These are phyloP conservation scores for Calophaca sinica DNA, from an alignment of 306 rosid species.

Conservation along the genomic window DNA sequence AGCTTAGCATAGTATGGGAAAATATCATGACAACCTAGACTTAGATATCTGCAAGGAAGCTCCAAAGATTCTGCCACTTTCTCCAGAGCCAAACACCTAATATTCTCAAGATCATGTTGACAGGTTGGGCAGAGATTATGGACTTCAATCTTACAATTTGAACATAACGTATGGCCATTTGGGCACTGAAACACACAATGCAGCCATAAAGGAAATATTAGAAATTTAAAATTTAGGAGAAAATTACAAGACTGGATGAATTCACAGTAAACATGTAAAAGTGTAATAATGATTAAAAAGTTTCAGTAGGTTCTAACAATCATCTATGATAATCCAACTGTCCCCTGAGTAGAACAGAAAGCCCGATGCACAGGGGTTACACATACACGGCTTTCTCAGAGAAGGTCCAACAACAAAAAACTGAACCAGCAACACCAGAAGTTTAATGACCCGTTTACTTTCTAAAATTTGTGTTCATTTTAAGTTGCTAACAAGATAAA, in stretches of 20 bases:
- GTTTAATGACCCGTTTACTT: neutral
- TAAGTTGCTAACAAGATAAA: too few relatives aligned
- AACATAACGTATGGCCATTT: conserved; percentile 95
- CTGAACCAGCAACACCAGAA: conserved; percentile 15
- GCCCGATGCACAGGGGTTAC: neutral
- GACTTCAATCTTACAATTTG: conserved; percentile 79
- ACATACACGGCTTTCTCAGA: neutral
- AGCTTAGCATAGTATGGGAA: conserved; percentile 82
- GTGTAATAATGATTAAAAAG: neutral
- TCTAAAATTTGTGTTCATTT: too few relatives aligned
- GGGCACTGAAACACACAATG: conserved; percentile 75
- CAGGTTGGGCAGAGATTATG: conserved; percentile 91
- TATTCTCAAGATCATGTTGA: conserved; percentile 78
- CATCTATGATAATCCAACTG: conserved; percentile 16
- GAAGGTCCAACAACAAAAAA: conserved; percentile 2
- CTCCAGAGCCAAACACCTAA: conserved; percentile 96
- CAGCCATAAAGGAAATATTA: conserved; percentile 41
- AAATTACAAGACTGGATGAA: conserved; percentile 10
- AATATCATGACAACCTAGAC: conserved; percentile 80
- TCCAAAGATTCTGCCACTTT: conserved; percentile 90
- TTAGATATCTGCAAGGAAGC: conserved; percentile 87
- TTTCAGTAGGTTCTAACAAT: conserved; percentile 21
- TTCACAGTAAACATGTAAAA: conserved; percentile 30
- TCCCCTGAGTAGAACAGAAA: neutral
- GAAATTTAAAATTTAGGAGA: conserved; percentile 37